These are phyloP conservation scores for Rosa multiflora DNA, from an alignment of 306 rosid species.

Conservation along the genomic window DNA sequence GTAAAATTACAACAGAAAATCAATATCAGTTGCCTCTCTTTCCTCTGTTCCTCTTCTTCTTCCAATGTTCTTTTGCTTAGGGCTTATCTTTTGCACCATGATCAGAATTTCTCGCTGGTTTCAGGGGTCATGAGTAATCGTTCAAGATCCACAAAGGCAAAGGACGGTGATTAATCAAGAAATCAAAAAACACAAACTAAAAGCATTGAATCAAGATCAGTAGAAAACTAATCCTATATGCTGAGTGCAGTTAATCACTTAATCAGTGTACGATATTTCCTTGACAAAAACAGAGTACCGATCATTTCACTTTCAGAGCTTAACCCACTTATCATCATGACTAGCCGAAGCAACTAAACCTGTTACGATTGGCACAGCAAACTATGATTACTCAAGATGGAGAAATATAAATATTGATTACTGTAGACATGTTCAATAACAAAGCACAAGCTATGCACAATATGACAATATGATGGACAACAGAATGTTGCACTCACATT, in stretches of 20 bases:
- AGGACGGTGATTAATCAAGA: conserved; percentile 17
- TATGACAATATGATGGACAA: background rate
- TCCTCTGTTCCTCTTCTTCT: too few species aligned
- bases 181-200: conserved; percentile 22
- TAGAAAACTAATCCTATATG: conserved; percentile 28
- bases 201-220: background rate
- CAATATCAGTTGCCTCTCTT: too few species aligned
- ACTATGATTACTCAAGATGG: too few species aligned
- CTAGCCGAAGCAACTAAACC: conserved; percentile 92
- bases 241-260: conserved; percentile 17
- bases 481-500: conserved; percentile 57
- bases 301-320: conserved; percentile 74
- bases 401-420: background rate
- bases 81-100: too few species aligned
- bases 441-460: background rate
- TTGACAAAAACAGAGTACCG: background rate
- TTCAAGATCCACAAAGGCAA: conserved; percentile 3
- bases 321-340: conserved; percentile 68
- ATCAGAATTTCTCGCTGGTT: background rate
- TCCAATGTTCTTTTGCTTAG: too few species aligned
- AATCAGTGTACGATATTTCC: conserved; percentile 1
- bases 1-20: too few species aligned
- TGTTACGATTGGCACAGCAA: conserved; percentile 67
- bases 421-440: too few species aligned
- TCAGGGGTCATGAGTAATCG: conserved; percentile 25